These are phyloP conservation scores for Raphidocelis subcapitata DNA, from an alignment of 139 green algal genomes.

Conservation along the genomic window DNA sequence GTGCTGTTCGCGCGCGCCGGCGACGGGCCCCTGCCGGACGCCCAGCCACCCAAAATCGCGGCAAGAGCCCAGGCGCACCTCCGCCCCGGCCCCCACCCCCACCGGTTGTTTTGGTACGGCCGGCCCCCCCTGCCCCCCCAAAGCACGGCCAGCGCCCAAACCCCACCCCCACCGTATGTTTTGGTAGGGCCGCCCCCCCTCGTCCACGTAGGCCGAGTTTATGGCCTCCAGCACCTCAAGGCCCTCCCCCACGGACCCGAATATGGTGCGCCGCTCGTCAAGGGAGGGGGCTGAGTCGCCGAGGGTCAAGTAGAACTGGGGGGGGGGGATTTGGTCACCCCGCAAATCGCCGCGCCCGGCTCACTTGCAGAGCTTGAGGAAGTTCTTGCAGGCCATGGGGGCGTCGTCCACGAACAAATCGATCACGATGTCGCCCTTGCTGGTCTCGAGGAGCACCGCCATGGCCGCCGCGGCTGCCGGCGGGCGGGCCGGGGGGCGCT, in stretches of 20 bases:
- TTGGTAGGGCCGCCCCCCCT: constrained; percentile 77
- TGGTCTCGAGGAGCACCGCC: constrained; percentile 95
- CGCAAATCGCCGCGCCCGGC: too few species aligned
- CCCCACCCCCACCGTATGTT: constrained; percentile 79
- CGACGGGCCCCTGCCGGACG: too few species aligned
- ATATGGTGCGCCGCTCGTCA: constrained; percentile 94
- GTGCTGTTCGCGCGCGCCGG: too few species aligned
- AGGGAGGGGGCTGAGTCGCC: constrained; percentile 72
- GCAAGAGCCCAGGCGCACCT: too few species aligned
- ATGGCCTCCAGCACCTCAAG: constrained; percentile 89
- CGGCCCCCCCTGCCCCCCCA: too few species aligned
- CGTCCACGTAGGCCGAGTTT: constrained; percentile 89
- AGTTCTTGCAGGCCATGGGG: constrained; percentile 84
- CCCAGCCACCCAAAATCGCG: too few species aligned
- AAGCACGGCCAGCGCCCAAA: not conserved
- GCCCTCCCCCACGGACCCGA: constrained; percentile 89
- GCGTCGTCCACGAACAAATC: constrained; percentile 88
- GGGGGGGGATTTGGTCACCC: not conserved
- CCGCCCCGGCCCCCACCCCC: too few species aligned
- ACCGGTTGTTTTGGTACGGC: too few species aligned
- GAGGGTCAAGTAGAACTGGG: constrained; percentile 91
- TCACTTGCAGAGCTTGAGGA: constrained; percentile 96
- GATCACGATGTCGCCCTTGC: constrained; percentile 90
- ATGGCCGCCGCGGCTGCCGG: constrained; percentile 44
- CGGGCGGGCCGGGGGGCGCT: not conserved